A percentile compares a stretch with the other conserved stretches of the same genome.
Conservation (phyloP, 169 alveolate genomes). For the Eimeria mitis region DNA sequence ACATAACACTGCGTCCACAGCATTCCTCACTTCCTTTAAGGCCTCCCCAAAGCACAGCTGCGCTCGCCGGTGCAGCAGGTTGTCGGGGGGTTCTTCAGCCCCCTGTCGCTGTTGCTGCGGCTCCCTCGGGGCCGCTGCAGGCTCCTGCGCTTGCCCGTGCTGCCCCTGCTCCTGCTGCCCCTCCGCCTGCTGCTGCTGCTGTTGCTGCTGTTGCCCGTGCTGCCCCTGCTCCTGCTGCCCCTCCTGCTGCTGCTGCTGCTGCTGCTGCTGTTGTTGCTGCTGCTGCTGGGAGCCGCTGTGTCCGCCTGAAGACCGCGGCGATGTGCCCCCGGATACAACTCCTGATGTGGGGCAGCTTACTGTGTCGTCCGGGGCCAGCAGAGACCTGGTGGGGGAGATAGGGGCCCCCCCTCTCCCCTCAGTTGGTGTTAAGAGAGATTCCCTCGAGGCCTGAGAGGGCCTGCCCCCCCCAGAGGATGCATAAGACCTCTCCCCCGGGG, state of each 20-base stretch:
- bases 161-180: too few relatives aligned
- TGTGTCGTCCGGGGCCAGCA: neutral
- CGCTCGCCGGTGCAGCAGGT: slow-evolving; percentile 50
- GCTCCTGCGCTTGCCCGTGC: too few relatives aligned
- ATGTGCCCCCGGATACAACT: neutral
- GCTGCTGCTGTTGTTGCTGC: too few relatives aligned
- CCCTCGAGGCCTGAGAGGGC: neutral
- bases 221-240: too few relatives aligned
- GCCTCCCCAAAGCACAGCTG: slow-evolving; percentile 68
- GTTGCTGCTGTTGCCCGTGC: too few relatives aligned
- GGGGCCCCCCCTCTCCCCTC: neutral
- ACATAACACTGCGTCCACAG: slow-evolving; percentile 38
- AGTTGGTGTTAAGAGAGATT: neutral
- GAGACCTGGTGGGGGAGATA: slow-evolving; percentile 5
- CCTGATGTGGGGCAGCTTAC: neutral
- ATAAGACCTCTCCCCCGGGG: neutral
- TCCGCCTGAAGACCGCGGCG: neutral
- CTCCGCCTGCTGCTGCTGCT: too few relatives aligned
- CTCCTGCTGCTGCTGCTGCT: too few relatives aligned
- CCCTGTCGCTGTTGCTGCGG: neutral
- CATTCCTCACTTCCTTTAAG: slow-evolving; percentile 35
- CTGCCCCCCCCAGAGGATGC: neutral
- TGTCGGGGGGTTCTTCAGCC: neutral
- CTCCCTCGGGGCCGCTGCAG: neutral
- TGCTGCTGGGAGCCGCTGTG: neutral